Percentiles rank a stretch among this genome's conserved stretches.
phyloP scores from a whole-genome alignment of 2,329 filamentous ascomycete genomes.

The Neonectria magnoliae region DNA sequence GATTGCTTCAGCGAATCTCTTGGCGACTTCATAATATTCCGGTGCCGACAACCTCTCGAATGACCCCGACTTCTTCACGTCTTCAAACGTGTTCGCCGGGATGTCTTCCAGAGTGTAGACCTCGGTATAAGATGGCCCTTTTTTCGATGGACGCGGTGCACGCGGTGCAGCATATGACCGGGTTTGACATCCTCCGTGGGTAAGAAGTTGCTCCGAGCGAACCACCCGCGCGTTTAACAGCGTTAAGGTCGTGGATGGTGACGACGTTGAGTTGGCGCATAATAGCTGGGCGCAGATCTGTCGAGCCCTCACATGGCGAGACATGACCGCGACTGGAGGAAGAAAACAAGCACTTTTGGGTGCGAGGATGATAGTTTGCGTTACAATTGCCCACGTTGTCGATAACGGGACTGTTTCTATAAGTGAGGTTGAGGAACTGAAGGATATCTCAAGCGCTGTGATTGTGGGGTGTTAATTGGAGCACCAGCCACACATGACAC shows the following conservation, averaged over 20 bases:
- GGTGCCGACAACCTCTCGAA: conserved; percentile 34
- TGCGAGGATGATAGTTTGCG: background rate
- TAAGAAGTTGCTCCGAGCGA: background rate
- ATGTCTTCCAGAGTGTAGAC: conserved; percentile 38
- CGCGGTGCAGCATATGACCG: conserved; percentile 33
- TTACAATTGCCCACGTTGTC: background rate
- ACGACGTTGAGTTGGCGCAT: conserved; percentile 5
- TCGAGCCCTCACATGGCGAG: conserved; percentile 10
- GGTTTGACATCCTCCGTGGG: conserved; percentile 18
- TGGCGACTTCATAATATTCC: conserved; percentile 39
- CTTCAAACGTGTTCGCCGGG: conserved; percentile 35
- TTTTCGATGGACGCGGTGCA: conserved; percentile 26
- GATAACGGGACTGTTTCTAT: background rate
- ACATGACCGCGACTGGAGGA: conserved; percentile 3
- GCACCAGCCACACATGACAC: conserved; percentile 27
- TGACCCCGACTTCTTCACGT: conserved; percentile 23
- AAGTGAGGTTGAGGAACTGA: conserved; percentile 11
- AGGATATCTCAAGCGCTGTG: background rate
- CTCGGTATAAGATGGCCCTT: conserved; percentile 11
- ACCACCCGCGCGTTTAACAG: background rate
- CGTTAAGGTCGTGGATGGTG: background rate
- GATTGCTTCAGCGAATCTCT: conserved; percentile 37
- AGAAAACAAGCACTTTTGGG: background rate
- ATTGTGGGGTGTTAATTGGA: conserved; percentile 19
- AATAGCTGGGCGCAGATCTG: conserved; percentile 22